A percentile compares a stretch with the other conserved stretches of the same genome.
These are phyloP conservation scores for Tephrocybe rancida DNA, from an alignment of 768 basidiomycete genomes.

Conservation along the genomic window DNA sequence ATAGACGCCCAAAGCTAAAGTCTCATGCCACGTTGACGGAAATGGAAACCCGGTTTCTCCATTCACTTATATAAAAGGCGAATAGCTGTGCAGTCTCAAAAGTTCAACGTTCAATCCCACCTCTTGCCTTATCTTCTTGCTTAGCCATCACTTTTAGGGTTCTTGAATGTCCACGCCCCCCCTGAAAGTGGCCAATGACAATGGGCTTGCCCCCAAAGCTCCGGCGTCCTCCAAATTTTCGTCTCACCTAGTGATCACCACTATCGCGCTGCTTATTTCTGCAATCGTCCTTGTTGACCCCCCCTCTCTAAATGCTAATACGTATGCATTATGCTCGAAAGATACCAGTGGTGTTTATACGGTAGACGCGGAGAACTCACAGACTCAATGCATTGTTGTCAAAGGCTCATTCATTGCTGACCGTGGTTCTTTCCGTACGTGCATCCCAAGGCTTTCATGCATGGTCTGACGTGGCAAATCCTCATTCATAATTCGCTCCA, in stretches of 20 bases:
- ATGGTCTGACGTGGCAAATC: slow-evolving; percentile 3
- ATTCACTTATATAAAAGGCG: slow-evolving; percentile 7
- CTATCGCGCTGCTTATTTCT: slow-evolving; percentile 11
- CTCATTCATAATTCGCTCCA: slow-evolving; percentile 19
- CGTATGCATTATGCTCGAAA: slow-evolving; percentile 67
- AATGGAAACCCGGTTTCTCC: too few species aligned
- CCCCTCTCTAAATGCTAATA: not conserved
- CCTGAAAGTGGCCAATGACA: slow-evolving; percentile 8
- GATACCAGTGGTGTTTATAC: slow-evolving; percentile 60
- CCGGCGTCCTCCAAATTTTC: not conserved
- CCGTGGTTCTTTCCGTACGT: slow-evolving; percentile 59
- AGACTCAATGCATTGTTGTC: slow-evolving; percentile 67
- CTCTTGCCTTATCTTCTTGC: not conserved
- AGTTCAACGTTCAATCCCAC: not conserved
- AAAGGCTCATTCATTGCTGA: slow-evolving; percentile 50
- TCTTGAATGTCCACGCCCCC: not conserved
- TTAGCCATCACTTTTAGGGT: not conserved
- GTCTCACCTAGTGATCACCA: slow-evolving; percentile 1
- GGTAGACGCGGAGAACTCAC: slow-evolving; percentile 55
- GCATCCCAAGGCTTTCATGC: not conserved
- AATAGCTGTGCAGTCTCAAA: slow-evolving; percentile 1
- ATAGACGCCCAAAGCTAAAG: too few species aligned
- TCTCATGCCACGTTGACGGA: too few species aligned
- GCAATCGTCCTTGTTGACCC: slow-evolving; percentile 13
- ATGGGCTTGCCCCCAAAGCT: not conserved